These are phyloP conservation scores for Hymenoscyphus albidus DNA, from an alignment of 2,329 filamentous ascomycete genomes.

Conservation along the genomic window DNA sequence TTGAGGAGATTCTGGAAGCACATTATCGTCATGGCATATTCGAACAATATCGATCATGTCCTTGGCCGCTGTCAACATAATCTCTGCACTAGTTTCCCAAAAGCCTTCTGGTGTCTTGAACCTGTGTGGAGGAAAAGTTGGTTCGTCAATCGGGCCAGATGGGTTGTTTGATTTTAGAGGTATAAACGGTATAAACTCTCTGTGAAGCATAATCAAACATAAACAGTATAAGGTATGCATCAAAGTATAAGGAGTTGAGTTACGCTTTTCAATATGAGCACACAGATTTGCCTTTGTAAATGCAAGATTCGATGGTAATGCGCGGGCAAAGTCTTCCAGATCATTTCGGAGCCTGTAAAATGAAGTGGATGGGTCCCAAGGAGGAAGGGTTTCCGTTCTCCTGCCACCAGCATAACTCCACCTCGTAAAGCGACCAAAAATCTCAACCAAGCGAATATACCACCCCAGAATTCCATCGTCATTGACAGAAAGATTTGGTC, in stretches of 20 bases:
- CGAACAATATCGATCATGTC: conserved; percentile 63
- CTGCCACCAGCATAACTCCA: conserved; percentile 52
- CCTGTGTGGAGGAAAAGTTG: conserved; percentile 47
- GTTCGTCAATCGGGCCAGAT: conserved; percentile 55
- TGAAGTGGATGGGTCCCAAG: conserved; percentile 54
- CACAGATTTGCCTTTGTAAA: conserved; percentile 60
- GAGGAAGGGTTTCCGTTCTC: conserved; percentile 47
- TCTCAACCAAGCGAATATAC: conserved; percentile 54
- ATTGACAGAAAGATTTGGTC: conserved; percentile 31
- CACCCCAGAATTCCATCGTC: conserved; percentile 41
- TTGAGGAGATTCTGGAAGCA: conserved; percentile 62
- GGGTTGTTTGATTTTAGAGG: conserved; percentile 50
- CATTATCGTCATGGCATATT: conserved; percentile 56
- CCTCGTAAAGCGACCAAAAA: conserved; percentile 55
- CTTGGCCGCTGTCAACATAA: conserved; percentile 59
- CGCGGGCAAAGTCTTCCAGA: conserved; percentile 50
- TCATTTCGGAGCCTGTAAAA: conserved; percentile 52
- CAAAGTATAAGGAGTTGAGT: conserved; percentile 61
- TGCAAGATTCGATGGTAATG: conserved; percentile 50
- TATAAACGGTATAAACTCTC: conserved; percentile 65
- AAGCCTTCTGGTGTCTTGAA: conserved; percentile 49
- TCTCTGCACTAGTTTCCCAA: conserved; percentile 59
- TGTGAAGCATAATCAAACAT: conserved; percentile 64
- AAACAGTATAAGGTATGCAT: conserved; percentile 64
- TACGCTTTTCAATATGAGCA: conserved; percentile 60